A percentile compares a stretch with the other conserved stretches of the same genome.
These are phyloP conservation scores for Rickenella mellea DNA, from an alignment of 768 basidiomycete genomes.

Conservation along the genomic window DNA sequence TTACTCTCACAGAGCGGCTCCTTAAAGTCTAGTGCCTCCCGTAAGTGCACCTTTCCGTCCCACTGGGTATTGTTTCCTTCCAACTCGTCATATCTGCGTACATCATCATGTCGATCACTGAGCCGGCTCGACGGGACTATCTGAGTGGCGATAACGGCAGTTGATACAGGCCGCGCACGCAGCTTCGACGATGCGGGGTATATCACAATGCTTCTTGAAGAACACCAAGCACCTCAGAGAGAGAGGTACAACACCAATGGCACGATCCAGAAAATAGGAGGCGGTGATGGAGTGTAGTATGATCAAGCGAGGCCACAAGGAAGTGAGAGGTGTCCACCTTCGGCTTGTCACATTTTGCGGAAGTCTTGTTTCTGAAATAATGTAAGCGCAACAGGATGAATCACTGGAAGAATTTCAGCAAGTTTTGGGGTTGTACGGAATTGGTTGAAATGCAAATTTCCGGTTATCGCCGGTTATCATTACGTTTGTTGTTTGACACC, in stretches of 20 bases:
- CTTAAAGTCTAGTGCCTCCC: conserved; percentile 50
- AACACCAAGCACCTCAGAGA: conserved; percentile 91
- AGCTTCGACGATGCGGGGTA: conserved; percentile 39
- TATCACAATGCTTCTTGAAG: conserved; percentile 72
- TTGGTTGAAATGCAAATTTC: no score
- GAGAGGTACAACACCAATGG: conserved; percentile 81
- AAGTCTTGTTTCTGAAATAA: conserved; percentile 61
- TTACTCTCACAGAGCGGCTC: no score
- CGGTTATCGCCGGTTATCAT: no score
- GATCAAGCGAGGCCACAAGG: conserved; percentile 93
- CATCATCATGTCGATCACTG: conserved; percentile 70
- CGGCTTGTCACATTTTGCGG: conserved; percentile 90
- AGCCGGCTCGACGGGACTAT: conserved; percentile 72
- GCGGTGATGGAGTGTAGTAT: conserved; percentile 94
- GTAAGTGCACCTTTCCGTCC: conserved; percentile 55
- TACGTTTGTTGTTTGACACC: no score
- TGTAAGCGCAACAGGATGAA: conserved; percentile 1
- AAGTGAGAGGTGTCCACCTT: conserved; percentile 90
- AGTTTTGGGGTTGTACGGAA: no score
- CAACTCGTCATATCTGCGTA: conserved; percentile 90
- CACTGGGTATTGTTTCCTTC: conserved; percentile 73
- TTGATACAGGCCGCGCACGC: conserved; percentile 52
- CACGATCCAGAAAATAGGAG: conserved; percentile 94
- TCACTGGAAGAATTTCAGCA: no score
- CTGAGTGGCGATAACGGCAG: conserved; percentile 89